Conservation (phyloP, 805 yeast species). For the Candida multigemmis region DNA sequence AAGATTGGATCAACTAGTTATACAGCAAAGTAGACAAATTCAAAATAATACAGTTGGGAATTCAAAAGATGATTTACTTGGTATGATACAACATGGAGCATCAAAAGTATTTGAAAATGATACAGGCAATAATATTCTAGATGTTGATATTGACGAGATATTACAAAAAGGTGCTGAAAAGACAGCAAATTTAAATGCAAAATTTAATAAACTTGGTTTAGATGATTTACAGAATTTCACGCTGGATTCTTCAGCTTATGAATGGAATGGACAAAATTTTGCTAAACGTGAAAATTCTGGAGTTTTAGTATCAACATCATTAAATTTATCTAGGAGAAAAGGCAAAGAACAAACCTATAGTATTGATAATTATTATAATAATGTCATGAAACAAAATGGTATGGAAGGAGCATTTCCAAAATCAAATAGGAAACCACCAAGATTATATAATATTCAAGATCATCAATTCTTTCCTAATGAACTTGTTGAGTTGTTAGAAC, state of each 20-base stretch:
- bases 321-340: slow-evolving; percentile 68
- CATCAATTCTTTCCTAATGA: slow-evolving; percentile 64
- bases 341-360: slow-evolving; percentile 73
- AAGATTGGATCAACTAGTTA: slow-evolving; percentile 87
- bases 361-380: slow-evolving; percentile 68
- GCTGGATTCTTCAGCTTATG: slow-evolving; percentile 83
- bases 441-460: slow-evolving; percentile 54
- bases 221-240: slow-evolving; percentile 92
- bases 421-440: slow-evolving; percentile 46
- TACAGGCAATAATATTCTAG: slow-evolving; percentile 18
- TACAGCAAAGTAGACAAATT: slow-evolving; percentile 77
- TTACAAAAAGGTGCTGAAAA: slow-evolving; percentile 73
- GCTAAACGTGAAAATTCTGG: slow-evolving; percentile 44
- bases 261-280: slow-evolving; percentile 91
- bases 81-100: slow-evolving; percentile 98
- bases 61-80: slow-evolving; percentile 75
- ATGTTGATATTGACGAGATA: slow-evolving; percentile 77
- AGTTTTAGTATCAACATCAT: slow-evolving; percentile 43
- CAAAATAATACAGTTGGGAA: slow-evolving; percentile 41
- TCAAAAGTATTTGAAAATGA: slow-evolving; percentile 64
- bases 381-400: slow-evolving; percentile 37
- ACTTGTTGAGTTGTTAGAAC: slow-evolving; percentile 43
- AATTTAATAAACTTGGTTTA: slow-evolving; percentile 77
- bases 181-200: slow-evolving; percentile 70
- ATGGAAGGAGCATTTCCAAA: slow-evolving; percentile 4